Evolutionary conservation across 202 grass and related monocot species (phyloP).

Genomic region (Alloteropsis angusta): DNA sequence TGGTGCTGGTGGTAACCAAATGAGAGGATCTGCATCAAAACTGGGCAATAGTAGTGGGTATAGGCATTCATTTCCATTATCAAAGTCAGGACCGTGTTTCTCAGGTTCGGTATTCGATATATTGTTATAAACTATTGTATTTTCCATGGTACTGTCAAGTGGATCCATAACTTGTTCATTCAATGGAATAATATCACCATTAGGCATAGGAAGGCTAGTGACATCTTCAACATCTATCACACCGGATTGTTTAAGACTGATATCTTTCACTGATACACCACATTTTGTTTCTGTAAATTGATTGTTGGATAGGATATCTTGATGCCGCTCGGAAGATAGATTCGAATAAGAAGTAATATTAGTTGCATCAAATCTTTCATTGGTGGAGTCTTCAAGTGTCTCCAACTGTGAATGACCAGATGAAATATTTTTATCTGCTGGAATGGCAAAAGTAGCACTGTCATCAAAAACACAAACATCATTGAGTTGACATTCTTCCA

Average conservation of each 20-base stretch:
- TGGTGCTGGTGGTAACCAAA: conserved; percentile 55
- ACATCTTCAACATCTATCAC: conserved; percentile 22
- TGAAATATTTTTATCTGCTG: conserved; percentile 20
- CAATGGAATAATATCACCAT: conserved; percentile 31
- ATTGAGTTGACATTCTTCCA: conserved; percentile 11
- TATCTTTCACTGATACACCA: conserved; percentile 6
- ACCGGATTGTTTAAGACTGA: background rate
- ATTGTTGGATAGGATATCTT: conserved; percentile 7
- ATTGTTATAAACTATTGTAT: conserved; percentile 30
- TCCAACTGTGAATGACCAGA: conserved; percentile 2
- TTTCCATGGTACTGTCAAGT: conserved; percentile 16
- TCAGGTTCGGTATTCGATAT: conserved; percentile 1
- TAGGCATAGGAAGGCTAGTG: conserved; percentile 31
- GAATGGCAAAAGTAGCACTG: conserved; percentile 17
- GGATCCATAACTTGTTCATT: conserved; percentile 36
- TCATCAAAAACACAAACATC: background rate
- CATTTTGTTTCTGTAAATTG: background rate
- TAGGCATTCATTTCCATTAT: conserved; percentile 20
- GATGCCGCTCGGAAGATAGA: background rate
- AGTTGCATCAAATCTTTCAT: background rate
- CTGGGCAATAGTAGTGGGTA: conserved; percentile 33
- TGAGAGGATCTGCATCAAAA: conserved; percentile 45
- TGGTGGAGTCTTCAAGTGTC: conserved; percentile 6
- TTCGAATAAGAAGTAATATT: conserved; percentile 11
- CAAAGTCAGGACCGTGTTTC: conserved; percentile 8